phyloP scores from a whole-genome alignment of 2,329 filamentous ascomycete genomes.

The Arachnomyces sp. region DNA sequence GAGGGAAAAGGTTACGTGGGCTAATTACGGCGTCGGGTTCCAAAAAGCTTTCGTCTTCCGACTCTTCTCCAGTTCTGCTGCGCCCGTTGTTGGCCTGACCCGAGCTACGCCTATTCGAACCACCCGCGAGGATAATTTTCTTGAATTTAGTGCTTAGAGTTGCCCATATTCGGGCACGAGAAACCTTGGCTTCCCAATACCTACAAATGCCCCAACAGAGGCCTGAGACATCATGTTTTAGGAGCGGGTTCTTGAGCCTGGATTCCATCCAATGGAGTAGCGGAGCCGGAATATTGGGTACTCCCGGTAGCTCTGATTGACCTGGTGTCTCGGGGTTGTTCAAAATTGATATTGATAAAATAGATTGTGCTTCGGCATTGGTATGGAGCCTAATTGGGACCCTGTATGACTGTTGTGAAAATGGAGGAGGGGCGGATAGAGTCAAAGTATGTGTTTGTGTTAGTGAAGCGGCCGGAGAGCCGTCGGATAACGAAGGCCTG shows the following conservation, averaged over 20 bases:
- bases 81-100: too few relatives aligned
- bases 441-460: conserved; percentile 29
- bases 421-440: conserved; percentile 30
- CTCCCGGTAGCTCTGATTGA: neutral
- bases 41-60: too few relatives aligned
- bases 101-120: too few relatives aligned
- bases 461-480: conserved; percentile 14
- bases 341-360: conserved; percentile 26
- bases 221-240: conserved; percentile 31
- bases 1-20: conserved; percentile 24
- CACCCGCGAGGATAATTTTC: too few relatives aligned
- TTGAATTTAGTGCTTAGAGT: conserved; percentile 16
- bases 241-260: conserved; percentile 27
- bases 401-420: conserved; percentile 26
- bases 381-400: conserved; percentile 28
- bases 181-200: conserved; percentile 34
- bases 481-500: neutral
- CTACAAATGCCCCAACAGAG: conserved; percentile 36
- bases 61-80: too few relatives aligned
- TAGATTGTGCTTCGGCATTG: conserved; percentile 26
- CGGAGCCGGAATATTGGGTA: conserved; percentile 19
- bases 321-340: conserved; percentile 6
- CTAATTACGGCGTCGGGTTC: conserved; percentile 4
- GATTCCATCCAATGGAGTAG: conserved; percentile 29
- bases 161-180: conserved; percentile 32